Evolutionary conservation across 2,329 filamentous ascomycete species (phyloP), one percentile per base, ranked within the genome.

Genomic region (Alternaria gaisen): DNA sequence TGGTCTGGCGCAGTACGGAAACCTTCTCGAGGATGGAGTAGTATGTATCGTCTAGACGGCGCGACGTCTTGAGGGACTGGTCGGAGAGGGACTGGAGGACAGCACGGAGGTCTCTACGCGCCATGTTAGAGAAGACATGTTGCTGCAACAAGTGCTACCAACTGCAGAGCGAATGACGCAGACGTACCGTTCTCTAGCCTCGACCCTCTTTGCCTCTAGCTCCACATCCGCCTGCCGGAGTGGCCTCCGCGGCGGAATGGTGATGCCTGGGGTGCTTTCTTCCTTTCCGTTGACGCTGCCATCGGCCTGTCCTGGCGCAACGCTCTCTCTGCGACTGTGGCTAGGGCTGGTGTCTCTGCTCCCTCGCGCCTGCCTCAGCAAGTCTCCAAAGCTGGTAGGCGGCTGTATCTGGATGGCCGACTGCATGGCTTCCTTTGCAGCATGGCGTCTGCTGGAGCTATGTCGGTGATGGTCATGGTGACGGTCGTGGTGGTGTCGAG

Each of bases 1-100:
- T 85, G 1, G 88, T 92, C 66, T 82, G 85, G 55, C 90, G 88
- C 38, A 94, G 81, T 1, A 83, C 77, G 51, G 84, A 85, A 50
- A 91, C 83, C 72, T 90, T 91, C 73, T 92, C 88, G 30, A 93
- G 82, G 10, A 93, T 85, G 0, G 87, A 86, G 65, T 91, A 91
- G 79, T 93, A 94, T 3, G 89, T 89, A 60, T 90, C 87, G 74
- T 94, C 91, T 42, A 94, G 85, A 34, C 85, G 85, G 61, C 85
- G 83, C 16, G 88, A 91, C 24, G 88, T 87, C 22, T 83, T 79
- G 56, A 87, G 83, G 22, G 90, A 90, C 74, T 88, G 84, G 32
- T 84, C 80, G 67, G 84, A 84, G 11, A 93, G 82, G 50, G 65
- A 67, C 53, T 80, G 77, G 10, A 84, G 70, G 22, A 79, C 77